Conservation (phyloP, 1,284 basidiomycete species). For the Ustilago esculenta region DNA sequence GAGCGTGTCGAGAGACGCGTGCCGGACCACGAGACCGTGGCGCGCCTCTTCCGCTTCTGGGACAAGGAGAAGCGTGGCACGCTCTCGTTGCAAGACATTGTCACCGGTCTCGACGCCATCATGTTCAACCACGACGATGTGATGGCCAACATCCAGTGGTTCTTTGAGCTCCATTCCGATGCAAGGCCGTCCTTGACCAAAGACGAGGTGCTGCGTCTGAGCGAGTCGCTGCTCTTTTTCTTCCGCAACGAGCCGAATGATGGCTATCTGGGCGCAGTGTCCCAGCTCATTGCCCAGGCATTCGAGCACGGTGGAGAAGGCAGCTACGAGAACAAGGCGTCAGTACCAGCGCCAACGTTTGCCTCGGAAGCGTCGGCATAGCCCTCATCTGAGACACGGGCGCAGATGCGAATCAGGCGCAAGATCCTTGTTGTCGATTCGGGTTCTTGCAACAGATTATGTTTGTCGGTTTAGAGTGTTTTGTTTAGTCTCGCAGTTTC, state of each 20-base stretch:
- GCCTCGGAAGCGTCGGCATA: no score
- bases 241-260: constrained; percentile 98
- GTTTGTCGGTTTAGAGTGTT: no score
- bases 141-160: constrained; percentile 99
- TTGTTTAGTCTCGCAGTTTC: no score
- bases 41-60: constrained; percentile 60
- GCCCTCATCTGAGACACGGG: no score
- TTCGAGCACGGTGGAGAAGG: constrained; percentile 58
- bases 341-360: constrained; percentile 3
- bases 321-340: constrained; percentile 41
- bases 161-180: constrained; percentile 89
- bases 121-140: constrained; percentile 81
- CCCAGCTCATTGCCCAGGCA: constrained; percentile 58
- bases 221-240: constrained; percentile 84
- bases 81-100: constrained; percentile 75
- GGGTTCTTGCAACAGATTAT: no score
- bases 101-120: constrained; percentile 86
- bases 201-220: constrained; percentile 89
- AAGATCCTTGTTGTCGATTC: no score
- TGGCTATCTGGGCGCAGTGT: constrained; percentile 78
- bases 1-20: constrained; percentile 64
- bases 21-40: constrained; percentile 60
- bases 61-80: constrained; percentile 60
- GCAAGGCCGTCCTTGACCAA: constrained; percentile 93
- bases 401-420: no score